Evolutionary conservation across 139 green algal genomes (phyloP), one percentile per base, ranked within the genome.

Genomic region (Coccomyxa sp.): DNA sequence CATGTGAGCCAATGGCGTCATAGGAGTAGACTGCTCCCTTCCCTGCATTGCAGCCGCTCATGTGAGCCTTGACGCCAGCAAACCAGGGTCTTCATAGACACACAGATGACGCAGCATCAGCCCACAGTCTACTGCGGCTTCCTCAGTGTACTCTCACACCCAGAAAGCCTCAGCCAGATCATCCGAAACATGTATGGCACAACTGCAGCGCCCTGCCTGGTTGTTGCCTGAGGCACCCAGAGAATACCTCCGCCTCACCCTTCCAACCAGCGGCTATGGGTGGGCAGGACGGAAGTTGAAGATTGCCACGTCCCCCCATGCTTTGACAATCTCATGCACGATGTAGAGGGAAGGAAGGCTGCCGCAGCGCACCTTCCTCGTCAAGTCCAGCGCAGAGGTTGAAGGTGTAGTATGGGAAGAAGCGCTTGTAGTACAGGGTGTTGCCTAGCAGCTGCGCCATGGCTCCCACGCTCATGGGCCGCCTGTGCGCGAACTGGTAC

Each of bases 361-460:
- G 0, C 14, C 39, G 34, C 6, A 9, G 4, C 88, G 39, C 70
- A 96, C 95, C 95, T 70, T 98, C 72, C 22, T 91, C 85, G 82
- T 99, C 97, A 35, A 99, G 85, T 31, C 97, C 97, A 0, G 86
- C 93, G n/a, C 90, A 86, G 33, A 99, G 82, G 89, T 98, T 99
- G 84, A 97, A 99, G 24, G 97, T 98, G 94, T 98, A 99, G 87
- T 97, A 99, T 6, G 97, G 97, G 84, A 99, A 99, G 92, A 99
- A 99, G 78, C 97, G 92, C 86, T 97, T 95, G 82, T 94, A 92
- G 86, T 98, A 98, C 55, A 98, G 85, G 12, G 96, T 99, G 91
- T 98, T 99, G 69, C 89, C 93, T 38, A 99, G 88, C 74, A 98
- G 92, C 92, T 99, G 97, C 4, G 97, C 95, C 36, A 94, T 88